These are phyloP conservation scores for Boletus insuetus DNA, from an alignment of 768 basidiomycete genomes.

Conservation along the genomic window DNA sequence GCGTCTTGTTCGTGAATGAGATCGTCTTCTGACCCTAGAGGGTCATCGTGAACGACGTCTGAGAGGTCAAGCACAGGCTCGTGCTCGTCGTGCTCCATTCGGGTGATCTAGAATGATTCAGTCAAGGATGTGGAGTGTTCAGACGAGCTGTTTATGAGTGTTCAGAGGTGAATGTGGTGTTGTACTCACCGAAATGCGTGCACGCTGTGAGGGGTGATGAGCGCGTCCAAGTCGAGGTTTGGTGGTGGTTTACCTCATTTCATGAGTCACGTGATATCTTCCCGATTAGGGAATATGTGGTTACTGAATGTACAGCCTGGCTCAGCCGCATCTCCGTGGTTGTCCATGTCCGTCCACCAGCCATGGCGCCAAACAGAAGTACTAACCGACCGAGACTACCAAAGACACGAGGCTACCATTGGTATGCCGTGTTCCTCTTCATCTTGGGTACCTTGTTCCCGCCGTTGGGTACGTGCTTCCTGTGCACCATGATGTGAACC, in stretches of 20 bases:
- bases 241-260: conserved; percentile 28
- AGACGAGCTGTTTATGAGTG: too few species aligned
- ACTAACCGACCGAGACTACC: conserved; percentile 62
- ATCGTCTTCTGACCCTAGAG: conserved; percentile 57
- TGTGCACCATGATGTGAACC: neutral
- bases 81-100: conserved; percentile 56
- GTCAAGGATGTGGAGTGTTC: neutral
- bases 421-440: conserved; percentile 77
- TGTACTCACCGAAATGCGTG: conserved; percentile 18
- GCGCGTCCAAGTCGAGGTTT: conserved; percentile 20
- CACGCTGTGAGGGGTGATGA: conserved; percentile 21
- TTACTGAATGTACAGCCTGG: neutral
- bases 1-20: conserved; percentile 29
- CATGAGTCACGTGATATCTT: conserved; percentile 21
- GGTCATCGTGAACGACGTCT: conserved; percentile 81
- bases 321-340: neutral
- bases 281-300: conserved; percentile 5
- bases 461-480: conserved; percentile 65
- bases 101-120: conserved; percentile 7
- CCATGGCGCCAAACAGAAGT: conserved; percentile 35
- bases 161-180: neutral
- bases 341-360: conserved; percentile 4
- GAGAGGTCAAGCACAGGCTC: conserved; percentile 68
- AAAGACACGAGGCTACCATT: conserved; percentile 62
- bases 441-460: conserved; percentile 89